A percentile compares a stretch with the other conserved stretches of the same genome.
These are phyloP conservation scores for Coprinopsis cinerea DNA, from an alignment of 768 basidiomycete species.

Conservation along the genomic window DNA sequence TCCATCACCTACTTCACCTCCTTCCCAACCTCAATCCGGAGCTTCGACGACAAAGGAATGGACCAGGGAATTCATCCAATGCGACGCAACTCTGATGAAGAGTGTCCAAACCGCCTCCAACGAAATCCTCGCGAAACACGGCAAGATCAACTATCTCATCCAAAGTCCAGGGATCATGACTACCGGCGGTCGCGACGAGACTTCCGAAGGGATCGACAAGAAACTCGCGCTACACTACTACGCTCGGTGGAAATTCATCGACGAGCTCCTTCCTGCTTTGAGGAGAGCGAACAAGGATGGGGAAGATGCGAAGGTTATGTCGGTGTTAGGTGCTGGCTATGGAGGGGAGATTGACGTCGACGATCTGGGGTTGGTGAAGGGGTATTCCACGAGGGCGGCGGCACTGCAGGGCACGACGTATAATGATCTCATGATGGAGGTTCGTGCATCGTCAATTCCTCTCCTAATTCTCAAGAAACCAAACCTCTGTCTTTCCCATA, in stretches of 20 bases:
- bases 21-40: neutral
- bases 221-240: conserved; percentile 43
- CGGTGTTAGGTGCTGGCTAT: conserved; percentile 29
- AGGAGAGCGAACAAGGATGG: conserved; percentile 35
- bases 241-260: conserved; percentile 41
- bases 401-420: conserved; percentile 30
- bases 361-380: conserved; percentile 43
- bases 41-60: neutral
- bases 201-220: conserved; percentile 28
- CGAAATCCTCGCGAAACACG: conserved; percentile 26
- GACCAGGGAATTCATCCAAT: conserved; percentile 38
- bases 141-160: conserved; percentile 47
- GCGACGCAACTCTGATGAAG: conserved; percentile 40
- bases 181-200: conserved; percentile 29
- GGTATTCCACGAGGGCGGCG: conserved; percentile 26
- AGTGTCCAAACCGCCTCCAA: conserved; percentile 30
- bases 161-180: conserved; percentile 39
- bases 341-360: conserved; percentile 33
- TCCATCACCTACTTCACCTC: too few species aligned
- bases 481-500: too few species aligned
- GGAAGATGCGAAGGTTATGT: conserved; percentile 45
- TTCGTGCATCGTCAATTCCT: conserved; percentile 12
- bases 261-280: conserved; percentile 38
- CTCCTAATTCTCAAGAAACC: neutral
- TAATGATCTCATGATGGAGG: conserved; percentile 46